A percentile compares a stretch with the other conserved stretches of the same genome.
Conservation (phyloP, 2,329 filamentous ascomycete species). For the Chaetomium strumarium region DNA sequence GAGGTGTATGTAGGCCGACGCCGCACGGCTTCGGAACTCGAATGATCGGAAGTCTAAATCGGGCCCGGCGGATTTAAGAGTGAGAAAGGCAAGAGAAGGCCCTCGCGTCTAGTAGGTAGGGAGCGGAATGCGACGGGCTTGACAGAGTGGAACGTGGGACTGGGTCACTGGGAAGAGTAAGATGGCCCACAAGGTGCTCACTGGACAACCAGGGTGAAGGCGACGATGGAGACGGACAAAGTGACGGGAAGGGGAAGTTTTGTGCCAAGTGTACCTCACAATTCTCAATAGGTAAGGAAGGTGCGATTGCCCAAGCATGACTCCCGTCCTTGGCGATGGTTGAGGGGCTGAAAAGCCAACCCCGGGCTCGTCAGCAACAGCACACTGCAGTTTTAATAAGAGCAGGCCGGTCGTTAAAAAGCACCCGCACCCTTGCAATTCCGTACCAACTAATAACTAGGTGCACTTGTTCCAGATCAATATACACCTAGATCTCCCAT, state of each 20-base stretch:
- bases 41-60: neutral
- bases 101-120: neutral
- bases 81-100: neutral
- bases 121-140: constrained; percentile 14
- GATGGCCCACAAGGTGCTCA: constrained; percentile 5
- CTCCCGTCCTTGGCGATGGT: constrained; percentile 1
- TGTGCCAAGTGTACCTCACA: constrained; percentile 20
- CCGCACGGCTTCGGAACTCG: neutral
- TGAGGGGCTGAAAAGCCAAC: constrained; percentile 20
- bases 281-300: neutral
- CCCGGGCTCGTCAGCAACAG: constrained; percentile 6
- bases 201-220: neutral
- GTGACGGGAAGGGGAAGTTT: constrained; percentile 17
- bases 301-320: neutral
- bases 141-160: constrained; percentile 9
- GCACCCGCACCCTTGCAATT: constrained; percentile 15
- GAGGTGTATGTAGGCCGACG: neutral
- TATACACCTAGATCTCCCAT: constrained; percentile 6
- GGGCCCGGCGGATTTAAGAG: neutral
- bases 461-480: neutral
- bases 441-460: too few relatives aligned
- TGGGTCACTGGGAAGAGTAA: neutral
- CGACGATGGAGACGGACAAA: constrained; percentile 12
- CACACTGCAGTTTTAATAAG: neutral
- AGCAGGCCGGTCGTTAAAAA: neutral